These are phyloP conservation scores for Orbilia quercus DNA, from an alignment of 2,329 filamentous ascomycete genomes.

Conservation along the genomic window DNA sequence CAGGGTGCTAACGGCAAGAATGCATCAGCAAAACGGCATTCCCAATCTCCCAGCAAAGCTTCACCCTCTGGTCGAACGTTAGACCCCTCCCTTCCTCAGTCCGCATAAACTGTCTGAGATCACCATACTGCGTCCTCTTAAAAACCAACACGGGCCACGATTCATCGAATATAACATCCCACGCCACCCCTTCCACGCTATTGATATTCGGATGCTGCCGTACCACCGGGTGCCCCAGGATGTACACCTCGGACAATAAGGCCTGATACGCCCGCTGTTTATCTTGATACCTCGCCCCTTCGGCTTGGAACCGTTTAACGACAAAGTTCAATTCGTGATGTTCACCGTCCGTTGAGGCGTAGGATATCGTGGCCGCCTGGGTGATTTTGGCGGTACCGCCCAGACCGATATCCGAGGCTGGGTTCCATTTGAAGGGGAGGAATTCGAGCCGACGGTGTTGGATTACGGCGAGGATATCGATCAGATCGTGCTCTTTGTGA, in stretches of 20 bases:
- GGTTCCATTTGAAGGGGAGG: slow-evolving; percentile 15
- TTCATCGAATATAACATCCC: slow-evolving; percentile 15
- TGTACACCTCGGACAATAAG: slow-evolving; percentile 16
- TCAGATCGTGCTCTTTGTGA: background rate
- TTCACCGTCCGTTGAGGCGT: too few species aligned
- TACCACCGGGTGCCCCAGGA: slow-evolving; percentile 29
- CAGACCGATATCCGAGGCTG: background rate
- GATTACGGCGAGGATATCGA: slow-evolving; percentile 18
- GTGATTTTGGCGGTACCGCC: slow-evolving; percentile 12
- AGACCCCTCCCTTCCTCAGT: background rate
- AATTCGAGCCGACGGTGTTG: slow-evolving; percentile 16
- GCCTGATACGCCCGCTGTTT: slow-evolving; percentile 2
- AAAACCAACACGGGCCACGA: slow-evolving; percentile 33
- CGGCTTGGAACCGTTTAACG: slow-evolving; percentile 18
- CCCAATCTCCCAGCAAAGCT: slow-evolving; percentile 7
- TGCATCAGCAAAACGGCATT: slow-evolving; percentile 10
- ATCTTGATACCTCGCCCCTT: background rate
- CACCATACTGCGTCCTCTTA: slow-evolving; percentile 21
- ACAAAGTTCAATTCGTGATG: slow-evolving; percentile 14
- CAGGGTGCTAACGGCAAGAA: slow-evolving; percentile 4
- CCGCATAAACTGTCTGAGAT: slow-evolving; percentile 28
- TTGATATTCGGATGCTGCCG: slow-evolving; percentile 26
- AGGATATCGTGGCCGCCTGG: background rate
- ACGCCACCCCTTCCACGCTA: slow-evolving; percentile 16
- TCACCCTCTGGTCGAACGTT: slow-evolving; percentile 15